Conservation (phyloP, 495 filamentous ascomycete species). For the Neurospora tetraspora region DNA sequence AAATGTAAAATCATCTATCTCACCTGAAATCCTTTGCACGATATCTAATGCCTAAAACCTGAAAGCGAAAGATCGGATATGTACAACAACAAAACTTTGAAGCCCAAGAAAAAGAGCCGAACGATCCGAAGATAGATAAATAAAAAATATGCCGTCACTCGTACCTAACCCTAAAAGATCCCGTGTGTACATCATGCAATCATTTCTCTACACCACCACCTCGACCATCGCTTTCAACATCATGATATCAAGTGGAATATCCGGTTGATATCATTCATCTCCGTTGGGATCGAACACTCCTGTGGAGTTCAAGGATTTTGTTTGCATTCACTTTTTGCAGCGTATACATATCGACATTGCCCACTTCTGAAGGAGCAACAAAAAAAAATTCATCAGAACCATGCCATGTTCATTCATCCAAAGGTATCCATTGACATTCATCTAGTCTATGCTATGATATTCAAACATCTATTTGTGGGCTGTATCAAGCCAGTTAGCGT, state of each 20-base stretch:
- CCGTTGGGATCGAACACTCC: background rate
- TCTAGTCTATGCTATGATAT: background rate
- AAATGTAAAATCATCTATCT: background rate
- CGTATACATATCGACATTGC: background rate
- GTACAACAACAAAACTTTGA: background rate
- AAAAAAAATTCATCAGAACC: background rate
- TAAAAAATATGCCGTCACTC: background rate
- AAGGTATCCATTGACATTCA: background rate
- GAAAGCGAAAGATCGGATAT: background rate
- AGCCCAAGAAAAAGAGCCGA: background rate
- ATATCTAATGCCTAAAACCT: background rate
- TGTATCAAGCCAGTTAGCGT: background rate
- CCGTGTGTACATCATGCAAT: background rate
- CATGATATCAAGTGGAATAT: background rate
- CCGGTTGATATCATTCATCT: background rate
- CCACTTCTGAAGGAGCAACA: background rate
- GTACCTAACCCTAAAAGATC: background rate
- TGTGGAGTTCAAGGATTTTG: background rate
- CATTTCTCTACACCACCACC: background rate
- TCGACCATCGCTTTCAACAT: background rate
- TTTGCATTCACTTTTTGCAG: background rate
- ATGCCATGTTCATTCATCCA: background rate
- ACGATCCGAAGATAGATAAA: background rate
- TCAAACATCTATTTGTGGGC: conserved; percentile 19
- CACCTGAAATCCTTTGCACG: background rate